Base-by-base conservation (phyloP, 345 rosid genomes). In the Viola odorata region DNA sequence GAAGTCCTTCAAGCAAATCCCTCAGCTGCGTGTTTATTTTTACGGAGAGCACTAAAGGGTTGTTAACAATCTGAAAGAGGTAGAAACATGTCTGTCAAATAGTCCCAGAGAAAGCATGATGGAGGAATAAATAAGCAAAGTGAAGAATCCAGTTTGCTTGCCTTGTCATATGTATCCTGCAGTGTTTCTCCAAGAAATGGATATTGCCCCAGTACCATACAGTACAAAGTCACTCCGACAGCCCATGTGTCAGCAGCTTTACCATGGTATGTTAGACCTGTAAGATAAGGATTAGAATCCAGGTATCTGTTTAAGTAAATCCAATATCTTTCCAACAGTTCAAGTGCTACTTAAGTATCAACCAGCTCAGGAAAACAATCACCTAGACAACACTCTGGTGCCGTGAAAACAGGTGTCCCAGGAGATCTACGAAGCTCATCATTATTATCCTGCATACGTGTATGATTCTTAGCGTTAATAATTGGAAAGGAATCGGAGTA, bases 361-460 rank as follows among this genome's bases (percentile, higher is more conserved):
- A 7, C 55, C 2, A 47, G 50, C 11, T 13, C 7, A 39, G 9
- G 9, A 55, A 55, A 5, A 10, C 45, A 12, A 39, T 4, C 40
- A 94, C 97, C 97, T 69, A 88, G 73, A 77, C 97, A 90, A 70
- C 99, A 95, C 77, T 95, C 99, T 5, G 97, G 99, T 49, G 99
- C 99, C 66, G 99, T 95, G 79, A 88, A 95, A 73, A 95, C 99
- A 59, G 99, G 99, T 51, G 99, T 95, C 60, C 99, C 99, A 11
- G 99, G 99, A 66, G 99, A 95, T 8, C 97, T 82, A 36, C 96
- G 91, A 65, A 95, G 97, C 72, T 85, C 91, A 79, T 95, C 99
- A 72, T 88, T 81, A 65, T 85, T 91, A 81, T 86, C 95, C 99
- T 91, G 76, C 69, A 53, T 8, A 65, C 57, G n/a, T 52, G 70